These are phyloP conservation scores for Phytophthora citrophthora DNA, from an alignment of 352 stramenopile species.

Conservation along the genomic window DNA sequence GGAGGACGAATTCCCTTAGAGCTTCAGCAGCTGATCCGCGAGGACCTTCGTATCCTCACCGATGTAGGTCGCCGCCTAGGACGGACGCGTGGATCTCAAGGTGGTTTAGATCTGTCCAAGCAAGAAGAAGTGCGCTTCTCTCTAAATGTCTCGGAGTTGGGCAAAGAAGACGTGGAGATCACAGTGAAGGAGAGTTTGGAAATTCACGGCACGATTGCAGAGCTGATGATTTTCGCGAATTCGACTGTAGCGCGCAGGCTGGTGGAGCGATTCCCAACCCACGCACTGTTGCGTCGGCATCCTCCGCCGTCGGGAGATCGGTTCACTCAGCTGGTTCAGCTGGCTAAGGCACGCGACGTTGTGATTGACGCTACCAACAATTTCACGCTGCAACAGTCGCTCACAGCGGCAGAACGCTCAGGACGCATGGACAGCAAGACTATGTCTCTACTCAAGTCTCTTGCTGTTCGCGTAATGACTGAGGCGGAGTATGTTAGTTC, in stretches of 20 bases:
- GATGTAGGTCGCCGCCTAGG: conserved; percentile 70
- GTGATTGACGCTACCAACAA: conserved; percentile 83
- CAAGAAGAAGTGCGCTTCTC: conserved; percentile 89
- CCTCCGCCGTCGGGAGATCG: conserved; percentile 74
- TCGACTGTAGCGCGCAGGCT: conserved; percentile 88
- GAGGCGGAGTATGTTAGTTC: conserved; percentile 94
- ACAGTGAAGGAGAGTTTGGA: conserved; percentile 91
- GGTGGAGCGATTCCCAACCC: conserved; percentile 76
- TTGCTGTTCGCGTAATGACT: conserved; percentile 94
- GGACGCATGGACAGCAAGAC: conserved; percentile 79
- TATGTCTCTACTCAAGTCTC: conserved; percentile 91
- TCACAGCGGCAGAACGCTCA: conserved; percentile 60
- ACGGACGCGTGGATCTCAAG: conserved; percentile 64
- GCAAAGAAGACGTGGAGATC: conserved; percentile 83
- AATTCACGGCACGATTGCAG: conserved; percentile 94
- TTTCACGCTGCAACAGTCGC: conserved; percentile 82
- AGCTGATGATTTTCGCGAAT: conserved; percentile 96
- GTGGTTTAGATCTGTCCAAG: conserved; percentile 80
- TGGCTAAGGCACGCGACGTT: conserved; percentile 74
- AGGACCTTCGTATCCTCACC: conserved; percentile 68
- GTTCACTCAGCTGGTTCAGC: conserved; percentile 76
- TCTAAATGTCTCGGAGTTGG: conserved; percentile 72
- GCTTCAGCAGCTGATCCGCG: conserved; percentile 58
- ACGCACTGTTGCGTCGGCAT: conserved; percentile 90
- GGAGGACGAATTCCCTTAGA: conserved; percentile 64